Percentiles rank a stretch among this genome's conserved stretches.
Evolutionary conservation across 176 grass and related monocot genomes (phyloP).

Genomic region (Leersia perrieri): DNA sequence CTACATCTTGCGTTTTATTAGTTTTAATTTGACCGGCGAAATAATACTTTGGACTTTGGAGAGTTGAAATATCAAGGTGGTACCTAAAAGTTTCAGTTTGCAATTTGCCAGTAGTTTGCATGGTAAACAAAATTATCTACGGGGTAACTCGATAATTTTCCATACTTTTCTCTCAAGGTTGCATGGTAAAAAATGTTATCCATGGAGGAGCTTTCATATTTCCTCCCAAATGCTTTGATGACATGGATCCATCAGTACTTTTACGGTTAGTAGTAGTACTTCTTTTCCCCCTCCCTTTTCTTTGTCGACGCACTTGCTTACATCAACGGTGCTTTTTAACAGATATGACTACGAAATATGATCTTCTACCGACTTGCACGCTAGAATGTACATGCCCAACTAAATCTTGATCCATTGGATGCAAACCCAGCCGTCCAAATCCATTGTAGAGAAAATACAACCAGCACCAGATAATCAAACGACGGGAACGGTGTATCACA

Average conservation of each 20-base stretch:
- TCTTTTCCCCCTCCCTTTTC: background rate
- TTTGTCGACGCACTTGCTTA: background rate
- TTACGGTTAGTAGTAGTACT: background rate
- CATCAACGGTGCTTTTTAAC: background rate
- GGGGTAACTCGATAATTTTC: background rate
- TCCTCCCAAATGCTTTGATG: constrained; percentile 2
- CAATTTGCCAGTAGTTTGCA: background rate
- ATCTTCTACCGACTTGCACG: background rate
- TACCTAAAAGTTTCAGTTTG: background rate
- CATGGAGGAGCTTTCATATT: background rate
- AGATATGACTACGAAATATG: background rate
- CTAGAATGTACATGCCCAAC: background rate
- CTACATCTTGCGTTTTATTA: constrained; percentile 24
- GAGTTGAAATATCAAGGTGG: background rate
- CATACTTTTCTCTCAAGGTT: constrained; percentile 9
- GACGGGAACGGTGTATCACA: background rate
- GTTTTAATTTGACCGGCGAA: background rate
- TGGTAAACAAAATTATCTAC: background rate
- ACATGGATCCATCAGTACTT: background rate
- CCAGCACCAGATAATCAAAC: background rate
- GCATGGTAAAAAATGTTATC: background rate
- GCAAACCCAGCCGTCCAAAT: background rate
- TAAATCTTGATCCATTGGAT: background rate
- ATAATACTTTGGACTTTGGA: background rate
- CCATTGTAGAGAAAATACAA: no score